A percentile compares a stretch with the other conserved stretches of the same genome.
These are phyloP conservation scores for Trametes coccinea DNA, from an alignment of 768 basidiomycete species.

Conservation along the genomic window DNA sequence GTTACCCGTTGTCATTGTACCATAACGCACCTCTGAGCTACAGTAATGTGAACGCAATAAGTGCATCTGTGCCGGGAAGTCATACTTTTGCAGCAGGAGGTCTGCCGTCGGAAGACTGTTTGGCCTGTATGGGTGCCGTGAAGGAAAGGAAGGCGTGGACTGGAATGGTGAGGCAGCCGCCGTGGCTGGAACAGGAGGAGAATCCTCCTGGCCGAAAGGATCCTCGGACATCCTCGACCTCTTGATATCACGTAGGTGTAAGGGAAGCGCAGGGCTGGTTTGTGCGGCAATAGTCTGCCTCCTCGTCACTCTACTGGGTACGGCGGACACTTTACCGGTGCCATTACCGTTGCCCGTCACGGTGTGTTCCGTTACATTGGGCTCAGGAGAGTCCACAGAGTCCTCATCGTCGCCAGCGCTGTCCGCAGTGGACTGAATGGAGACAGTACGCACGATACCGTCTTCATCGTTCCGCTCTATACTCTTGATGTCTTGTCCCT, in stretches of 20 bases:
- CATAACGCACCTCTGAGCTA: constrained; percentile 68
- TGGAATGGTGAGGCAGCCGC: constrained; percentile 52
- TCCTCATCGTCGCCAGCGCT: constrained; percentile 38
- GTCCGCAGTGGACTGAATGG: constrained; percentile 29
- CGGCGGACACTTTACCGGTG: neutral
- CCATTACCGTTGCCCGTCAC: neutral
- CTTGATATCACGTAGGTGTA: constrained; percentile 54
- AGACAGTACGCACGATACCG: constrained; percentile 28
- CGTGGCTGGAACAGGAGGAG: constrained; percentile 33
- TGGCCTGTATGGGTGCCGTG: constrained; percentile 46
- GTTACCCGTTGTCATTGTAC: neutral
- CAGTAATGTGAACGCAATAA: constrained; percentile 86
- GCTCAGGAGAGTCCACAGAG: constrained; percentile 39
- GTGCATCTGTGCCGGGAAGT: constrained; percentile 62
- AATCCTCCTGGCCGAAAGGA: constrained; percentile 70
- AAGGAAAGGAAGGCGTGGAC: constrained; percentile 71
- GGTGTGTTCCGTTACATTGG: constrained; percentile 32
- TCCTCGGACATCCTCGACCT: constrained; percentile 67
- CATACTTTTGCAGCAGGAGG: constrained; percentile 66
- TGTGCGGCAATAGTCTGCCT: constrained; percentile 62
- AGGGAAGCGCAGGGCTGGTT: constrained; percentile 71
- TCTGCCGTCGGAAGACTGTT: constrained; percentile 50
- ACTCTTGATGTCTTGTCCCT: constrained; percentile 49
- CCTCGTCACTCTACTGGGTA: constrained; percentile 18
- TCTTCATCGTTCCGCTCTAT: constrained; percentile 50